phyloP scores from a whole-genome alignment of 2,329 filamentous ascomycete genomes.

The Arthrobotrys conoides region DNA sequence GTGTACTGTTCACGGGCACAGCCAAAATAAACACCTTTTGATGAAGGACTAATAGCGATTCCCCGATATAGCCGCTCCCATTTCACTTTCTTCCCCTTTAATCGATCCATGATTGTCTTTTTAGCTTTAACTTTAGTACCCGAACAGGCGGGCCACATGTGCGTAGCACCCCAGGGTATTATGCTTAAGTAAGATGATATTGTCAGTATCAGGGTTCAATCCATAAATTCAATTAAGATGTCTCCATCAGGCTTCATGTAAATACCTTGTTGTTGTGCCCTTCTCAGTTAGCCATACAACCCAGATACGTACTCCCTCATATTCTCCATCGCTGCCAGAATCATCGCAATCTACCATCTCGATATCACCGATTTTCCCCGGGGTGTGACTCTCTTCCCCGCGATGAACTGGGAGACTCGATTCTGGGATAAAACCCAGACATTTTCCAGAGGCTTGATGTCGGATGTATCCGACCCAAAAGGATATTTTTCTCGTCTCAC shows the following conservation, averaged over 20 bases:
- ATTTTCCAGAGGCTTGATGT: background rate
- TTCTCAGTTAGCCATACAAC: slow-evolving; percentile 27
- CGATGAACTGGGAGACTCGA: background rate
- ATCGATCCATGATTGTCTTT: background rate
- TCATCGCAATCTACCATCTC: slow-evolving; percentile 2
- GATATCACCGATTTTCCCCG: slow-evolving; percentile 11
- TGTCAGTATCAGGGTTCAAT: background rate
- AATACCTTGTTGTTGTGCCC: slow-evolving; percentile 10
- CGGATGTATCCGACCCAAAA: slow-evolving; percentile 25
- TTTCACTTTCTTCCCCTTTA: background rate
- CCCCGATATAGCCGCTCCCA: slow-evolving; percentile 1
- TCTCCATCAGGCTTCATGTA: background rate
- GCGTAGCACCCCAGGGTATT: slow-evolving; percentile 1
- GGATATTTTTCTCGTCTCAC: slow-evolving; percentile 5
- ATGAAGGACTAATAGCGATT: background rate
- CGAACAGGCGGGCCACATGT: slow-evolving; percentile 23
- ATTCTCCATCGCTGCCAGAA: no score
- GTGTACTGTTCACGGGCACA: slow-evolving; percentile 15
- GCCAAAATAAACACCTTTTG: slow-evolving; percentile 21
- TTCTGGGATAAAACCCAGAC: slow-evolving; percentile 20
- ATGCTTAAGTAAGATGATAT: background rate
- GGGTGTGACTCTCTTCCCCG: background rate
- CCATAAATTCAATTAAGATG: background rate
- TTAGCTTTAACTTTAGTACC: background rate
- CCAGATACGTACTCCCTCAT: slow-evolving; percentile 5